Evolutionary conservation across 768 basidiomycete species (phyloP).

Genomic region (Grammothele lineata): DNA sequence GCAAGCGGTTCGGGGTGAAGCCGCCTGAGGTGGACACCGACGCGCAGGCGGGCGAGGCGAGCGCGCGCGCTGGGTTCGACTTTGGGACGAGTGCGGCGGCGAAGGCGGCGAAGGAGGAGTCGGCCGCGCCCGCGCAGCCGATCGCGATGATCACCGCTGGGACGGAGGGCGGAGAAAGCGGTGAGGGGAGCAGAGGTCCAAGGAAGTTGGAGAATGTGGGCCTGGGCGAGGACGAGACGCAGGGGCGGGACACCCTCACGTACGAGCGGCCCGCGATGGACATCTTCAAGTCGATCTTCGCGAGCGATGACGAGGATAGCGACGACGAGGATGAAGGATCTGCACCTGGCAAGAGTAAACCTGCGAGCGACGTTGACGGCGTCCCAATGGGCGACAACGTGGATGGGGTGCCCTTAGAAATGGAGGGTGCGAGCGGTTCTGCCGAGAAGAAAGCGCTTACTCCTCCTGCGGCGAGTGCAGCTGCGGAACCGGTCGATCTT

Average conservation of each 20-base stretch:
- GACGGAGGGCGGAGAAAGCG: neutral
- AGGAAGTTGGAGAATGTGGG: slow-evolving; percentile 81
- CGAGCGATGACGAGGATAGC: slow-evolving; percentile 87
- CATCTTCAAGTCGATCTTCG: slow-evolving; percentile 98
- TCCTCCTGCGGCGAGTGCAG: slow-evolving; percentile 8
- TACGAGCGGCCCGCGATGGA: slow-evolving; percentile 87
- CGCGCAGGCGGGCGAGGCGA: slow-evolving; percentile 11
- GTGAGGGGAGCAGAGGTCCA: slow-evolving; percentile 2
- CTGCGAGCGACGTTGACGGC: neutral
- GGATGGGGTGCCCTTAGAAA: neutral
- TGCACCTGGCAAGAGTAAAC: slow-evolving; percentile 1
- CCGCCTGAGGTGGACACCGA: slow-evolving; percentile 69
- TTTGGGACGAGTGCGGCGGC: slow-evolving; percentile 4
- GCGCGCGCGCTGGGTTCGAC: slow-evolving; percentile 9
- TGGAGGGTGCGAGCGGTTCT: neutral
- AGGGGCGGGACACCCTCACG: slow-evolving; percentile 83
- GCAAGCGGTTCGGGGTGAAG: slow-evolving; percentile 90
- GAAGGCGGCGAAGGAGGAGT: slow-evolving; percentile 2
- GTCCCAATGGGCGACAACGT: too few relatives aligned
- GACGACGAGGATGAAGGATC: slow-evolving; percentile 60
- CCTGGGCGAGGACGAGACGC: slow-evolving; percentile 86
- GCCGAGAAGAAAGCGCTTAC: neutral
- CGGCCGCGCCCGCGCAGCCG: neutral
- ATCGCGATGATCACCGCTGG: slow-evolving; percentile 12
- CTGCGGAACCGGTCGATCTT: slow-evolving; percentile 41